phyloP scores from a whole-genome alignment of 2,329 filamentous ascomycete genomes.

The Sporothrix variecibatus region DNA sequence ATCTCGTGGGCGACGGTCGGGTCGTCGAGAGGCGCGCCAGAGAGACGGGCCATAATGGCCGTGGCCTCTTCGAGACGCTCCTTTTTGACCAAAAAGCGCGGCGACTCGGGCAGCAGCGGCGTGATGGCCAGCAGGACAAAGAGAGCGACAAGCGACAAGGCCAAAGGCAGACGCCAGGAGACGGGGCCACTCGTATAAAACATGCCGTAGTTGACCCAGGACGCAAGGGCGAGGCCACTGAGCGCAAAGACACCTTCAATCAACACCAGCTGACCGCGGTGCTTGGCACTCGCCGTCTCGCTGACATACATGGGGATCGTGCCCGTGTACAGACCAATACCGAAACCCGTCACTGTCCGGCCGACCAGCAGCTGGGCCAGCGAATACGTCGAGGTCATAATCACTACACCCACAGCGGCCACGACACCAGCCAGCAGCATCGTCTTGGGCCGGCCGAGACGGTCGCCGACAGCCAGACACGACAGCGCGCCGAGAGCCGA shows the following conservation, averaged over 20 bases:
- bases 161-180: slow-evolving; percentile 64
- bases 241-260: slow-evolving; percentile 61
- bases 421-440: slow-evolving; percentile 45
- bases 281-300: slow-evolving; percentile 59
- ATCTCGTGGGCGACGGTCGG: slow-evolving; percentile 57
- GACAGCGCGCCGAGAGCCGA: slow-evolving; percentile 38
- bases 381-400: slow-evolving; percentile 43
- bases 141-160: slow-evolving; percentile 60
- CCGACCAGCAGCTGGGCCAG: slow-evolving; percentile 48
- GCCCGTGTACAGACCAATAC: slow-evolving; percentile 45
- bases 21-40: slow-evolving; percentile 47
- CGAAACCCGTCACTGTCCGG: slow-evolving; percentile 48
- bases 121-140: slow-evolving; percentile 57
- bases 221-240: slow-evolving; percentile 57
- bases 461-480: slow-evolving; percentile 42
- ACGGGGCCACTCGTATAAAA: slow-evolving; percentile 53
- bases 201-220: slow-evolving; percentile 63
- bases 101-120: slow-evolving; percentile 55
- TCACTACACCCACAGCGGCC: slow-evolving; percentile 47
- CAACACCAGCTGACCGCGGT: slow-evolving; percentile 61
- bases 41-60: slow-evolving; percentile 47
- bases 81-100: slow-evolving; percentile 49
- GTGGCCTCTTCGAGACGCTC: slow-evolving; percentile 47
- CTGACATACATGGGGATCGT: slow-evolving; percentile 63
- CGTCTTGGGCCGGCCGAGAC: slow-evolving; percentile 45